Evolutionary conservation across 163 green algal genomes (phyloP).

Genomic region (Chlorella variabilis): DNA sequence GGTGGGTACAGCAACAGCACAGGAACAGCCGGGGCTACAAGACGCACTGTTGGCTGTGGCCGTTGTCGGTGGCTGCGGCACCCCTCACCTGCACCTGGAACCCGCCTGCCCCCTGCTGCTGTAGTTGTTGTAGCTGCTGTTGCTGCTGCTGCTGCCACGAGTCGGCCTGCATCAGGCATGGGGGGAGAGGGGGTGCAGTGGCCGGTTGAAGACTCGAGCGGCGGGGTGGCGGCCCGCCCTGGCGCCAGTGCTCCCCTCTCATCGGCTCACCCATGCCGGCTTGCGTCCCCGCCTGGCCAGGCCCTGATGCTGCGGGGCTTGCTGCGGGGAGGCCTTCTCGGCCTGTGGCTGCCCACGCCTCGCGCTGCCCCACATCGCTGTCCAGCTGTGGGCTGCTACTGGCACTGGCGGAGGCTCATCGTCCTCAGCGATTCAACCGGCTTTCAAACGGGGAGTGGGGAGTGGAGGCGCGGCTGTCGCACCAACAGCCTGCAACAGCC

Average conservation of each 20-base stretch:
- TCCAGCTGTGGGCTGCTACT: background rate
- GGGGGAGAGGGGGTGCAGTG: too few species aligned
- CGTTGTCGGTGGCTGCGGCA: too few species aligned
- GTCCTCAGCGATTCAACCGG: background rate
- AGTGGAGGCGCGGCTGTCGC: background rate
- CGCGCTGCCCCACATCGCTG: slow-evolving; percentile 14
- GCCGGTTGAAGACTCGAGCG: too few species aligned
- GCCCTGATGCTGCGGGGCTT: background rate
- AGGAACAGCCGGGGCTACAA: too few species aligned
- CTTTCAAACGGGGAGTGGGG: too few species aligned
- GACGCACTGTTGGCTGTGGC: too few species aligned
- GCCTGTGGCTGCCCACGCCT: background rate
- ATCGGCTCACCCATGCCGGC: slow-evolving; percentile 24
- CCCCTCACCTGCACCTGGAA: slow-evolving; percentile 19
- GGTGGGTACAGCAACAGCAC: background rate
- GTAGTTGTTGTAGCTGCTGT: slow-evolving; percentile 1
- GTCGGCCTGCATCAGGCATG: background rate
- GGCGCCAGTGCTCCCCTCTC: too few species aligned
- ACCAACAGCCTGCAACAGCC: background rate
- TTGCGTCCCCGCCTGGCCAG: slow-evolving; percentile 1
- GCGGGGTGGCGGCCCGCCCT: background rate
- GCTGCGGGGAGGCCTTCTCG: slow-evolving; percentile 9
- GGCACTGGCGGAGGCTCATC: too few species aligned
- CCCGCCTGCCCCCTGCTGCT: background rate
- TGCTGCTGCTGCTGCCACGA: slow-evolving; percentile 22